Evolutionary conservation across 345 rosid species (phyloP), one percentile per base, ranked within the genome.

Genomic region (Gossypium sturtianum): DNA sequence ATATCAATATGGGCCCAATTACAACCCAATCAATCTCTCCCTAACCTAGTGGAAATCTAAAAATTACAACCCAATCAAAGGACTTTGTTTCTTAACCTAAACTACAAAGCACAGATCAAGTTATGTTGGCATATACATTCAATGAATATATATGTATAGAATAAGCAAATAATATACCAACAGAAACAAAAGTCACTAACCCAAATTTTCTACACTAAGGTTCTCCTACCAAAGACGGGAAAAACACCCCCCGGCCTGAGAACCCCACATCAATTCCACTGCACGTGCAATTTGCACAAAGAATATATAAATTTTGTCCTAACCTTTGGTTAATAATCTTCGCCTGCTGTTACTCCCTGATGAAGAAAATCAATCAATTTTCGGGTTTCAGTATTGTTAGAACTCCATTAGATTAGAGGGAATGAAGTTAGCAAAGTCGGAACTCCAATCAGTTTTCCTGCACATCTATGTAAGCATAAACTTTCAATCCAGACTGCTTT

Each of bases 231-330:
- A 77, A 78, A 78, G 86, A 76, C 74, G 3, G 79, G 77, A 83
- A 87, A 85, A 84, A 77, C 72, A 80, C 83, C 83, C 83, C 83
- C 81, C 57, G 87, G 85, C 89, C 62, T 9, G 80, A 82, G 89
- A 85, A 81, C 87, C 87, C n/a, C 87, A 70, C 81, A 88, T 83
- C 87, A 88, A 86, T 86, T 20, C 60, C 63, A 73, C 67, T 78
- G 70, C 74, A 75, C 23, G 85, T 81, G 85, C 90, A 79, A 25
- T 22, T 75, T 60, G 58, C 89, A 83, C 89, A 87, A 89, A 87
- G 90, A 84, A 87, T 84, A 70, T 76, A 83, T 34, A 34, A 34
- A 77, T 78, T 25, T 22, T 25, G 43, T 62, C 80, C 88, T 83
- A 85, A 61, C 29, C 70, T 79, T 51, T 84, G 81, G 86, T 87